Evolutionary conservation across 2,329 filamentous ascomycete genomes (phyloP).

Genomic region (Meredithiella fracta): DNA sequence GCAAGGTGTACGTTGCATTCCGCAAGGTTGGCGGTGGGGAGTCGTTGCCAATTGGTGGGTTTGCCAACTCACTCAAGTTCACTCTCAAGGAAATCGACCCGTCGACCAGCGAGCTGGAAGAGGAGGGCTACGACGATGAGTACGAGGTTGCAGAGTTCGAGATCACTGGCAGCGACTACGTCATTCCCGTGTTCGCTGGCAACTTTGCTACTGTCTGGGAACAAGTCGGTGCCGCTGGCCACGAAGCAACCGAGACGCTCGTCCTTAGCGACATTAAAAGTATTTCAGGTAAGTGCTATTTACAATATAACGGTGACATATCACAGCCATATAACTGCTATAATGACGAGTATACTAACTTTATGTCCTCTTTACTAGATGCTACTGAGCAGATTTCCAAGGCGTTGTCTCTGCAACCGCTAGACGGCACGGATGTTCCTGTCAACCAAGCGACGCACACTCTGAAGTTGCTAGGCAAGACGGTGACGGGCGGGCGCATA

Average conservation of each 20-base stretch:
- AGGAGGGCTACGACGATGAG: constrained; percentile 87
- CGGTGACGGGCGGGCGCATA: constrained; percentile 74
- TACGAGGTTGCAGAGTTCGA: constrained; percentile 94
- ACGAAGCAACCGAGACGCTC: constrained; percentile 81
- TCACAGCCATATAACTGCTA: background rate
- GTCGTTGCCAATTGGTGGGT: constrained; percentile 62
- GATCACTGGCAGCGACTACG: constrained; percentile 79
- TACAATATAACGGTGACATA: background rate
- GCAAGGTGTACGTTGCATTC: constrained; percentile 90
- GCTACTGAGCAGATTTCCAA: constrained; percentile 83
- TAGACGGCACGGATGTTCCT: constrained; percentile 86
- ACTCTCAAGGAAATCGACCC: constrained; percentile 97
- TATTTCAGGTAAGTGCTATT: constrained; percentile 71
- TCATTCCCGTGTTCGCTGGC: constrained; percentile 81
- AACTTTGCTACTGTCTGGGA: constrained; percentile 96
- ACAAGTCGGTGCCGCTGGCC: constrained; percentile 72
- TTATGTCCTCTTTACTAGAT: constrained; percentile 37
- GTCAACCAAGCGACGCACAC: constrained; percentile 81
- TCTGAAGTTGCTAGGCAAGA: constrained; percentile 92
- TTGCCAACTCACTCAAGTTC: constrained; percentile 90
- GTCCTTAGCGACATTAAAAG: constrained; percentile 78
- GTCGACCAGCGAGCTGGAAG: constrained; percentile 80
- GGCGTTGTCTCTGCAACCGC: constrained; percentile 73
- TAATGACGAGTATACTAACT: constrained; percentile 17
- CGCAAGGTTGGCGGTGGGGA: constrained; percentile 62